Evolutionary conservation across 2,329 filamentous ascomycete species (phyloP).

Genomic region (Clarireedia hainanense): DNA sequence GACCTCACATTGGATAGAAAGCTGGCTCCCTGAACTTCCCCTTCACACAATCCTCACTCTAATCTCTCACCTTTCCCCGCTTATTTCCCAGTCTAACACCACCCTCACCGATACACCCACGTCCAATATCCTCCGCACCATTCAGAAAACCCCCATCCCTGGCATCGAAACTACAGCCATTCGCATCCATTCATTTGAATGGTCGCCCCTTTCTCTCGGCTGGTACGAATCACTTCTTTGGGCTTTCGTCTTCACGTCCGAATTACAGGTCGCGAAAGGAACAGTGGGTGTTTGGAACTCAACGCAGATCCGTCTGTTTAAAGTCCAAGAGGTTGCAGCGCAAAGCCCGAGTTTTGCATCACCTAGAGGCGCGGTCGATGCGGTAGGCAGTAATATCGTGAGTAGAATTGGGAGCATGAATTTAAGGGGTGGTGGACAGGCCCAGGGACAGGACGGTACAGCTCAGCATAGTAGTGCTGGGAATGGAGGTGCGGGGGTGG

Average conservation of each 20-base stretch:
- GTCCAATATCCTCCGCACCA: slow-evolving; percentile 42
- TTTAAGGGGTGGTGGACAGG: slow-evolving; percentile 23
- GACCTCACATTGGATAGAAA: slow-evolving; percentile 79
- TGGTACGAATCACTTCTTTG: slow-evolving; percentile 96
- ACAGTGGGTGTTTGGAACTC: slow-evolving; percentile 93
- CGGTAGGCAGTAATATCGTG: slow-evolving; percentile 83
- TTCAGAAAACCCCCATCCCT: slow-evolving; percentile 54
- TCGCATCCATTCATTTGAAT: slow-evolving; percentile 85
- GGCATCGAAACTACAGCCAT: slow-evolving; percentile 68
- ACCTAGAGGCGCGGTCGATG: slow-evolving; percentile 85
- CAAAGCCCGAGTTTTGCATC: slow-evolving; percentile 74
- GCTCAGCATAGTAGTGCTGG: neutral
- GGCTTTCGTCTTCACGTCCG: slow-evolving; percentile 84
- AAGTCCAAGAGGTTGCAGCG: slow-evolving; percentile 75
- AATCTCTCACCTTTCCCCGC: slow-evolving; percentile 56
- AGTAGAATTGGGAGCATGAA: slow-evolving; percentile 72
- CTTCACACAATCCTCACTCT: slow-evolving; percentile 78
- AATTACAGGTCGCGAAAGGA: slow-evolving; percentile 80
- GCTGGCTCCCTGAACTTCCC: slow-evolving; percentile 85
- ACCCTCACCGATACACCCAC: slow-evolving; percentile 34
- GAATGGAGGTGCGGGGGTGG: neutral
- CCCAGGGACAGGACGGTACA: neutral
- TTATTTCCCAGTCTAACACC: slow-evolving; percentile 45
- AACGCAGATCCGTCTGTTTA: slow-evolving; percentile 80
- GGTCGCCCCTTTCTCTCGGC: slow-evolving; percentile 80